Evolutionary conservation across 2,329 filamentous ascomycete species (phyloP).

Genomic region (Cytospora paraplurivora): DNA sequence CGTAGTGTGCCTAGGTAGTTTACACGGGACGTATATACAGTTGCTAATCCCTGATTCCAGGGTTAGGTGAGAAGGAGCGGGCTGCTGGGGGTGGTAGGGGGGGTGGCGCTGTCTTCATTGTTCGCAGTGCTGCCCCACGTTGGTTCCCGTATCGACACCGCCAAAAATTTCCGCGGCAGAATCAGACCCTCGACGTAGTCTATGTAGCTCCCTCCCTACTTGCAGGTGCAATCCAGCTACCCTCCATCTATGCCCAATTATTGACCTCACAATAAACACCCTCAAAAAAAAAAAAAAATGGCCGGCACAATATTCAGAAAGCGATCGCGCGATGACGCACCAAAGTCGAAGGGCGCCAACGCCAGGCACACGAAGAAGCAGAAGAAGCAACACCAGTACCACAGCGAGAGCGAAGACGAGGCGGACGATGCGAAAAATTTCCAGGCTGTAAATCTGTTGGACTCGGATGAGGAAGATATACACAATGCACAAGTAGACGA

Average conservation of each 20-base stretch:
- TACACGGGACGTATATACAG: too few relatives aligned
- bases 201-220: not conserved
- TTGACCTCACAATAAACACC: not conserved
- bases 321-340: constrained; percentile 37
- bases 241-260: not conserved
- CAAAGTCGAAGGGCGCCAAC: constrained; percentile 37
- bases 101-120: not conserved
- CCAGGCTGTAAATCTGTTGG: constrained; percentile 55
- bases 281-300: too few relatives aligned
- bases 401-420: constrained; percentile 50
- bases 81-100: too few relatives aligned
- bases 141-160: constrained; percentile 9
- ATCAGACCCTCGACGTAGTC: constrained; percentile 1
- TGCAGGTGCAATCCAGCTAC: not conserved
- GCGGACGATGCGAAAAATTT: constrained; percentile 43
- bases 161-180: constrained; percentile 28
- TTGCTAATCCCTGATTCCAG: too few relatives aligned
- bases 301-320: constrained; percentile 38
- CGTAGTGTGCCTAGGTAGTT: too few relatives aligned
- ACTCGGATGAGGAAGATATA: constrained; percentile 60
- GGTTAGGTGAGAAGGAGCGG: too few relatives aligned
- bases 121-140: not conserved
- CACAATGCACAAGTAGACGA: constrained; percentile 57
- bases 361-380: constrained; percentile 53
- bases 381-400: constrained; percentile 46